Base-by-base conservation (phyloP, 805 yeast species). In the Ogataea nakhonphanomensis region DNA sequence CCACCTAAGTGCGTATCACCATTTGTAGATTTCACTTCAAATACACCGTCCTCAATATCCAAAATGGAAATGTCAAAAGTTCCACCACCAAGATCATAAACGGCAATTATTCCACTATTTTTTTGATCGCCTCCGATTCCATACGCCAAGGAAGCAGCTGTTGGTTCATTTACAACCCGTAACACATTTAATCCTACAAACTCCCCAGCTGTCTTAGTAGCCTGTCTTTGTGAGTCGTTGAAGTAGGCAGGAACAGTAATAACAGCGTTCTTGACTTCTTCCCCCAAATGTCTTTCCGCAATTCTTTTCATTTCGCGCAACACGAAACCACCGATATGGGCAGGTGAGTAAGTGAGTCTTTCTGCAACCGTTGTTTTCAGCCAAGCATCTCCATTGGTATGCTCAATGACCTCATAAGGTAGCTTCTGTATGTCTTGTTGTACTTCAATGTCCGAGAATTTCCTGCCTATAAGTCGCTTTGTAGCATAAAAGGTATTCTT, bases 21-120 rank as follows among this genome's bases (percentile, higher is more conserved):
- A 70, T 89, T 88, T 55, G 97, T 89, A 41, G 96, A 81, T 71
- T 85, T 82, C 61, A 89, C 97, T 75, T 89, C 97, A 64, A 89
- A 89, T 45, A 89, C 96, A 69, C 97, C 97, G 62, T 89, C 90
- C 67, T 89, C 96, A 58, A 89, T 90, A 73, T 90, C 97, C 59
- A 89, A 76, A 59, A 89, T 85, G 48, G 96, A 90, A 64, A 89
- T 83, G 80, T 89, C 97, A 68, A 89, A 89, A 50, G 97, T 89
- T 71, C 97, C 97, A 61, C 97, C 97, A 73, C 97, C 97, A 55
- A 89, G 76, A 73, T 89, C 97, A 74, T 88, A 89, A 48, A 89
- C 97, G 37, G 97, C 96, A 52, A 90, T 91, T 62, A 67, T 53
- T 8, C 69, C 69, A 59, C 81, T 84, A 62, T 74, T 78, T 67